Percentiles rank a stretch among this genome's conserved stretches.
Conservation (phyloP, 768 basidiomycete genomes). For the Boletus reticulatus region DNA sequence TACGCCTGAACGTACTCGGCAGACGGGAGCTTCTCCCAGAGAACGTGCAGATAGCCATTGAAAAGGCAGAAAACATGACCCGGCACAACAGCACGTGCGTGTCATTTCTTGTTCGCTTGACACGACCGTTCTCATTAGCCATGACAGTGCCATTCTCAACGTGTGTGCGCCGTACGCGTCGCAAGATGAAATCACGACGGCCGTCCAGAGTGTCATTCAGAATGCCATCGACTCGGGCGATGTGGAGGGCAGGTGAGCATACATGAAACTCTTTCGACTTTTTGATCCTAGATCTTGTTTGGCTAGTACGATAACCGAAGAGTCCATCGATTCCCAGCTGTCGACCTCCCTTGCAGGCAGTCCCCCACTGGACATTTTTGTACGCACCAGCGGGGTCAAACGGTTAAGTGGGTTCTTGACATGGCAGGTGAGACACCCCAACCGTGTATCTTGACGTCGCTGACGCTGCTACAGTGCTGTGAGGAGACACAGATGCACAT, state of each 20-base stretch:
- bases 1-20: slow-evolving; percentile 83
- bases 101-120: not conserved
- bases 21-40: slow-evolving; percentile 70
- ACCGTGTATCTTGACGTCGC: not conserved
- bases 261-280: not conserved
- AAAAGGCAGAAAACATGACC: slow-evolving; percentile 76
- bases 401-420: slow-evolving; percentile 68
- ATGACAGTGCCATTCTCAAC: slow-evolving; percentile 77
- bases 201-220: slow-evolving; percentile 46
- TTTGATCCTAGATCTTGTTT: not conserved
- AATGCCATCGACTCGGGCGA: slow-evolving; percentile 33
- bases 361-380: slow-evolving; percentile 83
- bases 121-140: not conserved
- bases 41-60: slow-evolving; percentile 65
- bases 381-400: slow-evolving; percentile 88
- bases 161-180: slow-evolving; percentile 92
- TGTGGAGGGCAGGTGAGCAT: slow-evolving; percentile 26
- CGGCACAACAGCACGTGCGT: slow-evolving; percentile 63
- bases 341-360: slow-evolving; percentile 63
- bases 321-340: slow-evolving; percentile 63
- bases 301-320: slow-evolving; percentile 55
- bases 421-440: slow-evolving; percentile 75
- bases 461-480: slow-evolving; percentile 50
- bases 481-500: slow-evolving; percentile 89
- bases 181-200: slow-evolving; percentile 85